Evolutionary conservation across 805 yeast genomes (phyloP), one percentile per base, ranked within the genome.

Genomic region (Jamesozyma rosinii): DNA sequence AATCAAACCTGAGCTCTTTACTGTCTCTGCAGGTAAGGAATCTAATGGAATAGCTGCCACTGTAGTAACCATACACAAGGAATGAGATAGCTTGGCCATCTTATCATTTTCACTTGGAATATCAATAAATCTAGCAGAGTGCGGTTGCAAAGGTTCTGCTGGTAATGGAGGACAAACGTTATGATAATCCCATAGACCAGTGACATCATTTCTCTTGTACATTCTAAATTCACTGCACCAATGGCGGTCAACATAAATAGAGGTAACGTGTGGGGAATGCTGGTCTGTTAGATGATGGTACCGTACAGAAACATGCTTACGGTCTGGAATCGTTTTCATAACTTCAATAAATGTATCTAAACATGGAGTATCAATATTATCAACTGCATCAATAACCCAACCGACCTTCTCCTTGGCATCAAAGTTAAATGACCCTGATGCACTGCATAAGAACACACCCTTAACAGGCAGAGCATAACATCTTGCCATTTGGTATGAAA

Each of bases 401-500:
- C 95, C 95, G 24, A 72, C 69, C 44, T 75, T 70, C 44, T 83
- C 87, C 40, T 68, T 71, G 6, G 69, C 54, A 33, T 77, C 76
- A 37, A 81, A 59, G 37, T 69, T 75, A 64, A 89, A 87, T 0
- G 90, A 80, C 0, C 90, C 90, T 1, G 84, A 71, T 0, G 92
- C 85, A 52, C 81, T 76, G 51, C 82, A 81, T 34, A 85, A 71
- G 58, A 77, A 87, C 1, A 89, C 95, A 33, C 97, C 97, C 50
- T 68, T 74, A 1, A 83, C 92, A 0, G 95, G 92, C 26, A 88
- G 74, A 27, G 89, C 85, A 56, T 79, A 86, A 39, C 79, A 74
- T 55, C 95, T 75, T 2, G 96, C 96, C 66, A 88, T 71, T 63
- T 89, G 96, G 60, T 89, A 89, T 40, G 94, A 82, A 50, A 89